Evolutionary conservation across 1,284 basidiomycete species (phyloP), one percentile per base, ranked within the genome.

Genomic region (Trametes polyzona): DNA sequence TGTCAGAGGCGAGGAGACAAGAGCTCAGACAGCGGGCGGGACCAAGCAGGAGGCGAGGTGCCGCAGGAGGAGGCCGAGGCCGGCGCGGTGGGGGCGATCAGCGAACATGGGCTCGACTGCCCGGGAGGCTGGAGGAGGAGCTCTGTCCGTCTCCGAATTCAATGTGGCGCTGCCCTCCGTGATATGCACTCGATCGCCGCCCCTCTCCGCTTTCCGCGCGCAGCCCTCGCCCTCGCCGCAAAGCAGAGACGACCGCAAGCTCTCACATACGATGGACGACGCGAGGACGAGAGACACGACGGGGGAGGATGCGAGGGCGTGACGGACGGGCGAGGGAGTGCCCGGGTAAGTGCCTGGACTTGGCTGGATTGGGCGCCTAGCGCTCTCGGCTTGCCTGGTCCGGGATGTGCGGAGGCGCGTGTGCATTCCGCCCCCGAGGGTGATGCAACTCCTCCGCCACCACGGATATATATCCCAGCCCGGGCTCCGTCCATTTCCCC

Each of bases 141-240:
- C n/a, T n/a, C n/a, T 11, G 47, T 39, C 17, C n/a, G 27, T 26
- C 46, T 47, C 50, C 50, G 50, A 43, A 33, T 14, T 8, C 33
- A 52, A 44, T 44, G 50, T 52, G 50, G 50, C 50, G 50, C 42
- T 5, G 21, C 6, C 19, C 46, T 33, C 21, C 14, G 12, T 29
- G 30, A 21, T 37, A 36, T 52, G 23, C 40, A 43, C 23, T 12
- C 26, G 50, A 44, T 52, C 41, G 41, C 8, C 23, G 29, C 49
- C 30, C n/a, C 49, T 26, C 19, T 35, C 49, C 49, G 40, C 36
- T 24, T 51, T 43, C 50, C 50, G 50, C 50, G n/a, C 29, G 8
- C 21, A 2, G 29, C 29, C 30, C 35, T n/a, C 47, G 26, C n/a
- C 17, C 14, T 10, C 11, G 7, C 17, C 37, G 4, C 27, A 26